Evolutionary conservation across 164 flowering plant genomes (phyloP), one percentile per base, ranked within the genome.

Genomic region (Pachysandra terminalis): DNA sequence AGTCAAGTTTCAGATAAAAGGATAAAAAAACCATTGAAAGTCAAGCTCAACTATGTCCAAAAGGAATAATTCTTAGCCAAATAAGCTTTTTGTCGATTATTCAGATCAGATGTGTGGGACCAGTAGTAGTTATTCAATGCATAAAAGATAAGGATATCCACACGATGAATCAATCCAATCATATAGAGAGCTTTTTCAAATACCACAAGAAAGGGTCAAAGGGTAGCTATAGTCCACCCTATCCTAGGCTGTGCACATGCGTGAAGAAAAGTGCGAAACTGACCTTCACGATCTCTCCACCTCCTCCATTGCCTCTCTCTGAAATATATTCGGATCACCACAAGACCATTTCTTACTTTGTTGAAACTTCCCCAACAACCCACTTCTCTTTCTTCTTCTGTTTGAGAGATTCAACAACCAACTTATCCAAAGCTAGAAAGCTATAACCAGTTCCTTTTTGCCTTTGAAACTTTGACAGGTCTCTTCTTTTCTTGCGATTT

Each of bases 231-330:
- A 26, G 49, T 73, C 76, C 79, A 74, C 73, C 76, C 76, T 76
- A 74, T 61, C 70, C 65, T 37, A 59, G 72, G 74, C 75, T 63
- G 56, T 6, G n/a, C n/a, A n/a, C n/a, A n/a, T n/a, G n/a, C 78
- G 75, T 72, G 79, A 74, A 78, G 68, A n/a, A 56, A 59, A 68
- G 68, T 74, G 78, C 71, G 24, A 27, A 51, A 81, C 78, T 81
- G 82, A 70, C 79, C 79, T 32, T 74, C 86, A 83, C 89, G 84
- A 78, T 83, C 83, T 80, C 71, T 16, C 71, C 75, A 68, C 70
- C 67, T 14, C 23, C 8, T 64, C 64, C 28, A 68, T 59, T 49
- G 37, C 21, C 17, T 69, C 51, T 67, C 62, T 66, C 53, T 63
- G 25, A 16, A 4, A 24, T 25, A 6, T n/a, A 70, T 74, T 67